Conservation (phyloP, 345 rosid genomes). For the Kandelia obovata region DNA sequence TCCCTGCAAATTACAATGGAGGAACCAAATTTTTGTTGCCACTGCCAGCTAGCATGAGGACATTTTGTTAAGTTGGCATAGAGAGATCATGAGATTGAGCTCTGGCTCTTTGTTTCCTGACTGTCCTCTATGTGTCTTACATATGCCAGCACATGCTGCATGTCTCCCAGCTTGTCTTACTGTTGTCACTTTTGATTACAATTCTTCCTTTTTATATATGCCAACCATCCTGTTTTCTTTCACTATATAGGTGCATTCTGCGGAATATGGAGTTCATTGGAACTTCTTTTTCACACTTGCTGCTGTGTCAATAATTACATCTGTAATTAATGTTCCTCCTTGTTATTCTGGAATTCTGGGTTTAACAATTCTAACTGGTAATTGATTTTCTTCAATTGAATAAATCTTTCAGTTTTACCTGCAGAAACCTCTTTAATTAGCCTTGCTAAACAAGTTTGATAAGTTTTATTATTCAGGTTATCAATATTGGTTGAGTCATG, state of each 20-base stretch:
- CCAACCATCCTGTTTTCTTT: conserved; percentile 4
- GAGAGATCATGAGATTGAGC: no score
- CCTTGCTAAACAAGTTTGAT: conserved; percentile 2
- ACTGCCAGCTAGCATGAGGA: no score
- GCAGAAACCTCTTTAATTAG: conserved; percentile 11
- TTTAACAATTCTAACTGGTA: conserved; percentile 59
- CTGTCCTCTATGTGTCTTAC: no score
- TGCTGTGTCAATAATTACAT: conserved; percentile 65
- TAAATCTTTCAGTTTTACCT: conserved; percentile 6
- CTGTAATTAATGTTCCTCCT: conserved; percentile 53
- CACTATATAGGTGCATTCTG: conserved; percentile 57
- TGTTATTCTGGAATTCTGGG: conserved; percentile 74
- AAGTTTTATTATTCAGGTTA: conserved; percentile 55
- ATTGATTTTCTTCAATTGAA: conserved; percentile 2
- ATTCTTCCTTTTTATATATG: conserved; percentile 1
- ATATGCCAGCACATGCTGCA: no score
- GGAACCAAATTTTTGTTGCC: no score
- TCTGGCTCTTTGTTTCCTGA: no score
- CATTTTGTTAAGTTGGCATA: no score
- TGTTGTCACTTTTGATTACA: no score
- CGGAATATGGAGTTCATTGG: conserved; percentile 93
- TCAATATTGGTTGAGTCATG: conserved; percentile 63
- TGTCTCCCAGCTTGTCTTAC: no score
- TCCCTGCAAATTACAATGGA: no score
- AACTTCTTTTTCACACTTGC: conserved; percentile 96